Conservation (phyloP, 2,329 filamentous ascomycete genomes). For the Phaeomoniella chlamydospora region DNA sequence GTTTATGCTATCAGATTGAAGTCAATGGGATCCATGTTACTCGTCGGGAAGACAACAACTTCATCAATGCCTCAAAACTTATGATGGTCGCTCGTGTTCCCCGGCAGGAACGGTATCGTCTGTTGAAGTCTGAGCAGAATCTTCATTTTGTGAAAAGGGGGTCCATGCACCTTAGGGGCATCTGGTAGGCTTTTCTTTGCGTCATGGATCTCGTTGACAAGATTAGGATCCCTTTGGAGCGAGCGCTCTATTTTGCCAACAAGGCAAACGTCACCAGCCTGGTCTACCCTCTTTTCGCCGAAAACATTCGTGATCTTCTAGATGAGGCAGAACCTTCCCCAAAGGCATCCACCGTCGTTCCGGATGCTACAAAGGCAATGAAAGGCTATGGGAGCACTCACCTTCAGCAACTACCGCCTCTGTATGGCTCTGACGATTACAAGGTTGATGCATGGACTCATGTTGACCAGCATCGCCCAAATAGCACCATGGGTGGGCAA, state of each 20-base stretch:
- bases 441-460: no score
- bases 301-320: neutral
- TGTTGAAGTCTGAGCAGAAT: neutral
- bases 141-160: neutral
- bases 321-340: no score
- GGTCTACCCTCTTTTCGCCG: neutral
- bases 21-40: neutral
- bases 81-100: neutral
- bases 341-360: no score
- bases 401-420: no score
- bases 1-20: neutral
- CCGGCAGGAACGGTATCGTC: neutral
- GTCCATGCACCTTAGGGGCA: neutral
- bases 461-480: no score
- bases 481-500: no score
- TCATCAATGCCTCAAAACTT: neutral
- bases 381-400: no score
- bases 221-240: neutral
- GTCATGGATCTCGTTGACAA: neutral
- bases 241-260: neutral
- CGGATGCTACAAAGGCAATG: no score
- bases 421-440: no score
- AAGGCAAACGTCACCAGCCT: neutral
- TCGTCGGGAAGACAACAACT: neutral
- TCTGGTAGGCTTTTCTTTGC: neutral